Conservation (phyloP, 768 basidiomycete genomes). For the Boletus pseudo-olivaceus region DNA sequence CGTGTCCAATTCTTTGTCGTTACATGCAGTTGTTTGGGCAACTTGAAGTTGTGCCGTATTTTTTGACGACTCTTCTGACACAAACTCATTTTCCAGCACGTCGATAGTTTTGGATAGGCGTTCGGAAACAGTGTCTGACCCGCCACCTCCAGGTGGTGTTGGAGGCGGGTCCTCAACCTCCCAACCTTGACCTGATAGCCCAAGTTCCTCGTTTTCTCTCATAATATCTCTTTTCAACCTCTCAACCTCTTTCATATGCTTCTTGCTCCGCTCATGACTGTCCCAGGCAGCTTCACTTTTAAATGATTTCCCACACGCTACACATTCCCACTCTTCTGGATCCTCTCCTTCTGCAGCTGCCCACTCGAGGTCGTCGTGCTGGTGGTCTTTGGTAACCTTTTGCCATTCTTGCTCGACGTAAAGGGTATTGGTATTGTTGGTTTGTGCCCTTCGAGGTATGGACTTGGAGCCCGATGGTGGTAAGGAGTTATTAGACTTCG, state of each 20-base stretch:
- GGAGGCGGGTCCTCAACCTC: conserved; percentile 22
- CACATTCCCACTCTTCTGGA: conserved; percentile 87
- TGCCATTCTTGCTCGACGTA: conserved; percentile 95
- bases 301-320: conserved; percentile 90
- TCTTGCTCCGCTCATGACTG: conserved; percentile 94
- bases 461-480: conserved; percentile 23
- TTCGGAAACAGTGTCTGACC: not conserved
- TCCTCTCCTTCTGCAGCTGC: conserved; percentile 67
- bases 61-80: conserved; percentile 7
- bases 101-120: not conserved
- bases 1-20: not conserved
- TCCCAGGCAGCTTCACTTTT: conserved; percentile 91
- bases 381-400: conserved; percentile 42
- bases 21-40: not conserved
- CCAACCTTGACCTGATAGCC: conserved; percentile 39
- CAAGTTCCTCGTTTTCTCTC: conserved; percentile 66
- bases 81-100: conserved; percentile 4
- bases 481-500: conserved; percentile 29
- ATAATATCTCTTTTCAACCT: conserved; percentile 73
- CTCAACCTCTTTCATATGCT: conserved; percentile 87
- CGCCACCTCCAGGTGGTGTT: conserved; percentile 10
- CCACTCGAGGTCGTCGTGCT: conserved; percentile 63
- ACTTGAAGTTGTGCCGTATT: conserved; percentile 2
- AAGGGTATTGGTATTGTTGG: conserved; percentile 32
- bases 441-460: conserved; percentile 27